Conservation (phyloP, 306 rosid species). For the cucumber (Cucumis sativus) region DNA sequence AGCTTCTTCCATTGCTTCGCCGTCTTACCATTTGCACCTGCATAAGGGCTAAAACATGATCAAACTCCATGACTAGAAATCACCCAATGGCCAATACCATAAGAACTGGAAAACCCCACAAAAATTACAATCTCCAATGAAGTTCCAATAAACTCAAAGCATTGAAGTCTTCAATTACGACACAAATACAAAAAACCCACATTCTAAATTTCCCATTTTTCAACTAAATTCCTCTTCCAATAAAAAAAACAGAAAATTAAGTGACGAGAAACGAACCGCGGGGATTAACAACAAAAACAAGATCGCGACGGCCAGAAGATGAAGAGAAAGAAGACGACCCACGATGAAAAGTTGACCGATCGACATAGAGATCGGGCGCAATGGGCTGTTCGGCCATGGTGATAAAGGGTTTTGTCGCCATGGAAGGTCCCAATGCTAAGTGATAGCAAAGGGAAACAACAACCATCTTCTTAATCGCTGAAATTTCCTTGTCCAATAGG, state of each 20-base stretch:
- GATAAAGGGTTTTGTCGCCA: conserved; percentile 29
- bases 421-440: conserved; percentile 34
- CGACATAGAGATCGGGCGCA: conserved; percentile 35
- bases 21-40: conserved; percentile 90
- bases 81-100: not conserved
- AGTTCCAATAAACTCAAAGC: not conserved
- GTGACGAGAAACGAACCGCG: conserved; percentile 26
- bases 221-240: not conserved
- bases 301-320: conserved; percentile 47
- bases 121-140: not conserved
- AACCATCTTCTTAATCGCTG: not conserved
- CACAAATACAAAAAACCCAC: not conserved
- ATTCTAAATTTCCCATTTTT: conserved; percentile 4
- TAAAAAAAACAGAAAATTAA: not conserved
- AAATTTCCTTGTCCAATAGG: not conserved
- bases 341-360: conserved; percentile 18
- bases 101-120: not conserved
- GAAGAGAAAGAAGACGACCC: conserved; percentile 28
- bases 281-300: conserved; percentile 90
- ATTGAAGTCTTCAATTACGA: not conserved
- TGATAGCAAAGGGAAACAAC: conserved; percentile 23
- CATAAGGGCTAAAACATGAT: not conserved
- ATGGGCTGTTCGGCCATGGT: conserved; percentile 54
- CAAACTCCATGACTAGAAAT: not conserved
- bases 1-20: conserved; percentile 83